A percentile compares a stretch with the other conserved stretches of the same genome.
phyloP scores from a whole-genome alignment of 176 grass and related monocot genomes.

The Panicum miliaceum region DNA sequence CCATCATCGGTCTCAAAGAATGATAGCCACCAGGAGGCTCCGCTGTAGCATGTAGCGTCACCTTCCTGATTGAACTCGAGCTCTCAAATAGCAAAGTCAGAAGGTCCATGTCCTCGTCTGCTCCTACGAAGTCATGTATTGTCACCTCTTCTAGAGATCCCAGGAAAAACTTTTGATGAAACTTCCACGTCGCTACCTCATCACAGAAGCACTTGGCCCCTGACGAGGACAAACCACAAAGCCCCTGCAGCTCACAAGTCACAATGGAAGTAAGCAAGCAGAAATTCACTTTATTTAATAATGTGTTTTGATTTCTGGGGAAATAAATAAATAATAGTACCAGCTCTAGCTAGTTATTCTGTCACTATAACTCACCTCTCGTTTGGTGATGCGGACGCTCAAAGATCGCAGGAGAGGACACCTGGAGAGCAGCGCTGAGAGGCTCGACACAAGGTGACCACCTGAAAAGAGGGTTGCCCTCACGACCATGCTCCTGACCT shows the following conservation, averaged over 20 bases:
- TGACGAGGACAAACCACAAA: too few species aligned
- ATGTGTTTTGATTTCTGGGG: background rate
- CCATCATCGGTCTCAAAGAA: background rate
- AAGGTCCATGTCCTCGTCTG: background rate
- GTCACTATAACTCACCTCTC: background rate
- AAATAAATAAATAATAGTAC: background rate
- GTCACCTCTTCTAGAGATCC: background rate
- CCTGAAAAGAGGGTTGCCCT: background rate
- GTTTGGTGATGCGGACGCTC: background rate
- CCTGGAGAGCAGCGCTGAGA: background rate
- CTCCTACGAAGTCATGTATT: background rate
- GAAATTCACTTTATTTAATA: background rate
- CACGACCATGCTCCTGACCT: background rate
- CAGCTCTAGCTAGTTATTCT: too few species aligned
- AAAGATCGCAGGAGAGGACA: background rate
- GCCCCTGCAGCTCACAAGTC: too few species aligned
- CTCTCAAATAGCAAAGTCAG: background rate
- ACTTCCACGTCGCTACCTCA: background rate
- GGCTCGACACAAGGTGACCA: background rate
- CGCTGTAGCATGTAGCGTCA: background rate
- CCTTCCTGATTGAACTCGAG: background rate
- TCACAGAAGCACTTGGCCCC: background rate
- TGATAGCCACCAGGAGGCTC: too few species aligned
- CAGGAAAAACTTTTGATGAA: background rate
- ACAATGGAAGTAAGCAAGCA: too few species aligned